Conservation (phyloP, 2,329 filamentous ascomycete genomes). For the Aspergillus novofumigatus region DNA sequence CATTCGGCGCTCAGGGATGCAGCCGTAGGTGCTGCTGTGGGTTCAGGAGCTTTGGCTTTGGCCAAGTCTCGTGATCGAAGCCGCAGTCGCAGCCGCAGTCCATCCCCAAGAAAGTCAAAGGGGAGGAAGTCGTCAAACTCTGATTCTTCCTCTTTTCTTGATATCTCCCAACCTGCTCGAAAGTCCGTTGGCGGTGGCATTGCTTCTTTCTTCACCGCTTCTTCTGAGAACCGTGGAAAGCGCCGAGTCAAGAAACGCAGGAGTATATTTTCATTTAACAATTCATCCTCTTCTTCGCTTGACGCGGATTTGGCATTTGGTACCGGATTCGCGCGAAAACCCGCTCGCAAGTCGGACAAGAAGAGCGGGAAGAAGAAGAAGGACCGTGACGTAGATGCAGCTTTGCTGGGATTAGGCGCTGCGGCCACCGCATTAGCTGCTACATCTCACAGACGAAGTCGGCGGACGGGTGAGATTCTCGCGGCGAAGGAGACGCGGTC, state of each 20-base stretch:
- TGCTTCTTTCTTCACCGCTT: slow-evolving; percentile 59
- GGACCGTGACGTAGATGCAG: slow-evolving; percentile 40
- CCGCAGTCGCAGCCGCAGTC: slow-evolving; percentile 28
- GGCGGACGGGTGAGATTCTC: slow-evolving; percentile 33
- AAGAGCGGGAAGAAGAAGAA: slow-evolving; percentile 24
- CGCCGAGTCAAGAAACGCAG: slow-evolving; percentile 43
- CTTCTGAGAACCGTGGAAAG: slow-evolving; percentile 52
- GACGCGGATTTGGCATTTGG: slow-evolving; percentile 68
- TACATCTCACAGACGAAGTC: slow-evolving; percentile 30
- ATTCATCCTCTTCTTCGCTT: slow-evolving; percentile 64
- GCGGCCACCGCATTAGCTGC: slow-evolving; percentile 46
- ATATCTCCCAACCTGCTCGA: slow-evolving; percentile 58
- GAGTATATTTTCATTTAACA: slow-evolving; percentile 56
- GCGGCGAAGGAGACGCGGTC: slow-evolving; percentile 25
- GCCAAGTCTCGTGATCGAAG: slow-evolving; percentile 20
- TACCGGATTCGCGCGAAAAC: slow-evolving; percentile 46
- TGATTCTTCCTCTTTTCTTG: slow-evolving; percentile 58
- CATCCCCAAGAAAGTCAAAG: slow-evolving; percentile 31
- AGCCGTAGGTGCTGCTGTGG: slow-evolving; percentile 36
- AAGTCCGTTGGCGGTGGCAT: slow-evolving; percentile 52
- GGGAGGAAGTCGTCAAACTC: slow-evolving; percentile 46
- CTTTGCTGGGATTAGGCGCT: slow-evolving; percentile 46
- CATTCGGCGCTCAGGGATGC: slow-evolving; percentile 30
- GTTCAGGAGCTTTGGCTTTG: slow-evolving; percentile 24
- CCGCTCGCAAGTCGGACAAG: slow-evolving; percentile 33